Evolutionary conservation across 2,329 filamentous ascomycete species (phyloP), one percentile per base, ranked within the genome.

Genomic region (Aspergillus terreus): DNA sequence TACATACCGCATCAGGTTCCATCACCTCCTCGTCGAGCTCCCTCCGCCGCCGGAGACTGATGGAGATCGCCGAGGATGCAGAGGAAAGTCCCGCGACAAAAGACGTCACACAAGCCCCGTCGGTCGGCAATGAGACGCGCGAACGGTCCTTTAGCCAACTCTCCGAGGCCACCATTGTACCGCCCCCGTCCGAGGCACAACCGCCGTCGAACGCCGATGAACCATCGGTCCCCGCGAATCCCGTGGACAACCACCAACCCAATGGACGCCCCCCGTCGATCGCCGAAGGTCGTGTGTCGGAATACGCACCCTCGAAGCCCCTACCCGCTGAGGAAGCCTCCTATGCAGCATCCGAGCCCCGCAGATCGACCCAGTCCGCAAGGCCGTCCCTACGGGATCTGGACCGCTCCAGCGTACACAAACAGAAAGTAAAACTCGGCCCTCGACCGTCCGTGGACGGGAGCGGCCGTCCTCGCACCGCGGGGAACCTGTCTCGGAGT

Each of bases 41-140:
- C 4, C 77, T 91, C 58, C 83, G 87, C 53, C 81, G 85, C 64
- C 83, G 86, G 62, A 85, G 89, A 59, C 76, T 97, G 62, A 87
- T 92, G 75, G 92, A 95, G 73, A 96, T 97, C 67, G 85, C 87
- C n/a, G 94, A 97, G 72, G 89, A 94, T 73, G 88, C 87, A 49
- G 90, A 95, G 65, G 91, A 95, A 63, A 86, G 84, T 63, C 76
- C 82, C 49, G 78, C 85, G 62, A 84, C 80, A 2, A 71, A 80
- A 76, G 80, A 63, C 72, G 81, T 61, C 35, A 56, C 63, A 6
- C 67, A 65, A 52, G 51, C 57, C 14, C 55, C 58, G 40, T 47
- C 61, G 25, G 50, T 62, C 41, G 50, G 52, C 38, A 56, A 53
- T 25, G 60, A 58, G 33, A 47, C 50, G 30, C 61, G 58, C 32